A percentile compares a stretch with the other conserved stretches of the same genome.
Conservation (phyloP, 1,284 basidiomycete species). For the Cerioporus squamosus region DNA sequence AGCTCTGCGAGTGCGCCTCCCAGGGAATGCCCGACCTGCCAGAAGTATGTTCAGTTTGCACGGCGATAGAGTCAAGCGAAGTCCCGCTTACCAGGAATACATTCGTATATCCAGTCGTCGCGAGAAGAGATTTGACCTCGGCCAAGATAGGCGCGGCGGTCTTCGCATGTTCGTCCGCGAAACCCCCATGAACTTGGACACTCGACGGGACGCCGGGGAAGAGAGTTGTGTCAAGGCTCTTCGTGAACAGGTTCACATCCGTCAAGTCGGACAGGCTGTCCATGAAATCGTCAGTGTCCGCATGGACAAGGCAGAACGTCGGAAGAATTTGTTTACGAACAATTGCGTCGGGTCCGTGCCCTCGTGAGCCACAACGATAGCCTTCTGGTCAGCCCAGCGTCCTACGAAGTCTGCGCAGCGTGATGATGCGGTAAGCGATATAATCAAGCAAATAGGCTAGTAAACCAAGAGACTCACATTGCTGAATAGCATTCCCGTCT, state of each 20-base stretch:
- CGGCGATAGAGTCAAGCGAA: not conserved
- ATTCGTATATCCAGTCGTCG: constrained; percentile 34
- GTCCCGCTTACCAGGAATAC: constrained; percentile 39
- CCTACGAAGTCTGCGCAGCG: constrained; percentile 46
- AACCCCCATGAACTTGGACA: constrained; percentile 52
- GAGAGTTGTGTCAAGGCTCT: constrained; percentile 41
- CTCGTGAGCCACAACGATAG: constrained; percentile 54
- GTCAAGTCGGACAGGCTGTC: constrained; percentile 50
- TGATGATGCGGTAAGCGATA: not conserved
- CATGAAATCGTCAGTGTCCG: not conserved
- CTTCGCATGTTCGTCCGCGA: constrained; percentile 48
- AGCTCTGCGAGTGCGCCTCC: constrained; percentile 45
- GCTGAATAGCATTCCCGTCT: constrained; percentile 48
- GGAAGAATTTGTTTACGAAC: constrained; percentile 22
- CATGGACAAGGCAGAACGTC: not conserved
- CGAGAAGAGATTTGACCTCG: constrained; percentile 41
- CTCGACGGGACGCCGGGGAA: constrained; percentile 51
- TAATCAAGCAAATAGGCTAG: not conserved
- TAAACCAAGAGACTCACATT: constrained; percentile 38
- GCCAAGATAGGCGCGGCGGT: constrained; percentile 42
- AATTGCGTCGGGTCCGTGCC: constrained; percentile 56
- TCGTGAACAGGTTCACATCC: constrained; percentile 43
- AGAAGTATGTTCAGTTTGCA: not conserved
- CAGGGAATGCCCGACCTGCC: constrained; percentile 43
- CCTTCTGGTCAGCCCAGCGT: constrained; percentile 48